These are phyloP conservation scores for Boletus subparvulus DNA, from an alignment of 768 basidiomycete species.

Conservation along the genomic window DNA sequence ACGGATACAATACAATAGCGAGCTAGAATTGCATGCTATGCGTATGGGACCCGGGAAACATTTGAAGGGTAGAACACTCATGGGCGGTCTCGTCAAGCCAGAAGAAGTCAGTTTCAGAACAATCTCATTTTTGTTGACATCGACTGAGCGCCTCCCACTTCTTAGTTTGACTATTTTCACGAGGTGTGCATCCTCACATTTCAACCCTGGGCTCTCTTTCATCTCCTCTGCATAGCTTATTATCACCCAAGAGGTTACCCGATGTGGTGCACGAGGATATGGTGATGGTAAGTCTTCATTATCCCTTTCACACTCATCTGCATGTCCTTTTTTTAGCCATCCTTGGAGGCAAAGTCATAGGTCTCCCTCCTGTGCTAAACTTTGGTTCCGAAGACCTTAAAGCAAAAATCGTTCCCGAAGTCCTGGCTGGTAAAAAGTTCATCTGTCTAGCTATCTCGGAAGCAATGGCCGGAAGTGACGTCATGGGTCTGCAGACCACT, in stretches of 20 bases:
- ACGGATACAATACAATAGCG: slow-evolving; percentile 35
- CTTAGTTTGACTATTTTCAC: slow-evolving; percentile 68
- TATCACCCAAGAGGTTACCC: slow-evolving; percentile 60
- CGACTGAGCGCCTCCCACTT: slow-evolving; percentile 20
- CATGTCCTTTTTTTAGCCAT: slow-evolving; percentile 27
- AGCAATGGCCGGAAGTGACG: slow-evolving; percentile 73
- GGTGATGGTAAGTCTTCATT: slow-evolving; percentile 50
- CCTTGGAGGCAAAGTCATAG: slow-evolving; percentile 63
- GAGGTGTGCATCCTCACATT: slow-evolving; percentile 47
- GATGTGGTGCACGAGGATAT: slow-evolving; percentile 60
- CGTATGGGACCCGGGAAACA: slow-evolving; percentile 89
- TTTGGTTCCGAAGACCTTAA: slow-evolving; percentile 57
- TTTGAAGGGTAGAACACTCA: slow-evolving; percentile 70
- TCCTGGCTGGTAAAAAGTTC: slow-evolving; percentile 63
- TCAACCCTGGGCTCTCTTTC: neutral
- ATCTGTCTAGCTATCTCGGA: slow-evolving; percentile 76
- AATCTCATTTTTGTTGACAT: neutral
- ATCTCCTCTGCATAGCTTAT: slow-evolving; percentile 42
- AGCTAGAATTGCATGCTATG: slow-evolving; percentile 82
- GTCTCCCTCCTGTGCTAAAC: slow-evolving; percentile 70
- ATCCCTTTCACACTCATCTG: neutral
- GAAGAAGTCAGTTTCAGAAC: slow-evolving; percentile 52
- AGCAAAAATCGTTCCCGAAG: slow-evolving; percentile 46
- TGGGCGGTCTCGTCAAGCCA: slow-evolving; percentile 72
- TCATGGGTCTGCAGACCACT: slow-evolving; percentile 58